Conservation (phyloP, 805 yeast genomes). For the Candida methanosorbosa region DNA sequence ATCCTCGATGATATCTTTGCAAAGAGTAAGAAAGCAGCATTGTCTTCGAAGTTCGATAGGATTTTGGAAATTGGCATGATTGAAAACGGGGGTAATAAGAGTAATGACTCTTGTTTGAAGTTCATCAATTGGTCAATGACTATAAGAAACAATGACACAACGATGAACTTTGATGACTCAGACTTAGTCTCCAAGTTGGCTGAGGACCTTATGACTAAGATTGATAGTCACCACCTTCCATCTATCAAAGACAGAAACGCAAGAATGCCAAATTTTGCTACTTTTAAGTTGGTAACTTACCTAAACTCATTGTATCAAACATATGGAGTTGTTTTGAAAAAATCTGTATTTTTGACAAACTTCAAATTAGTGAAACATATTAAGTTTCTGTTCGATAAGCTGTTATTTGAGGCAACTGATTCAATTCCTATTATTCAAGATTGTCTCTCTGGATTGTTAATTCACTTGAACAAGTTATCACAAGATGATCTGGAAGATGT, state of each 20-base stretch:
- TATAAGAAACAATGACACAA: neutral
- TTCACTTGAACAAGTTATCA: conserved; percentile 35
- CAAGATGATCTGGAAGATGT: no score
- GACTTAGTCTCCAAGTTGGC: conserved; percentile 42
- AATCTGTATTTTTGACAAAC: conserved; percentile 32
- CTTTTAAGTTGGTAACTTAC: no score
- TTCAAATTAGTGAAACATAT: conserved; percentile 43
- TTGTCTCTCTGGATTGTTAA: conserved; percentile 50
- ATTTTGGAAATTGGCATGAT: conserved; percentile 54
- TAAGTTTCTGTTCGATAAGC: conserved; percentile 61
- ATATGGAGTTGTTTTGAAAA: conserved; percentile 53
- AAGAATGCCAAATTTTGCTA: no score
- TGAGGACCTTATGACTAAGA: conserved; percentile 16
- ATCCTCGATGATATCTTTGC: conserved; percentile 41
- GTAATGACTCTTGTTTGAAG: conserved; percentile 49
- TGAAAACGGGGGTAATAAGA: conserved; percentile 40
- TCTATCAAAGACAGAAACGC: neutral
- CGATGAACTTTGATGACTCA: no score
- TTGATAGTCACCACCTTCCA: conserved; percentile 19
- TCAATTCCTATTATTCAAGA: conserved; percentile 64
- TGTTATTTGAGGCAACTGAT: conserved; percentile 55
- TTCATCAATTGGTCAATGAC: conserved; percentile 56
- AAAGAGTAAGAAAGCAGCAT: conserved; percentile 45
- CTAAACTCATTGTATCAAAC: no score
- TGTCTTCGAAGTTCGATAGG: conserved; percentile 29